Base-by-base conservation (phyloP, 2,329 filamentous ascomycete genomes). In the Exophiala bonariae region DNA sequence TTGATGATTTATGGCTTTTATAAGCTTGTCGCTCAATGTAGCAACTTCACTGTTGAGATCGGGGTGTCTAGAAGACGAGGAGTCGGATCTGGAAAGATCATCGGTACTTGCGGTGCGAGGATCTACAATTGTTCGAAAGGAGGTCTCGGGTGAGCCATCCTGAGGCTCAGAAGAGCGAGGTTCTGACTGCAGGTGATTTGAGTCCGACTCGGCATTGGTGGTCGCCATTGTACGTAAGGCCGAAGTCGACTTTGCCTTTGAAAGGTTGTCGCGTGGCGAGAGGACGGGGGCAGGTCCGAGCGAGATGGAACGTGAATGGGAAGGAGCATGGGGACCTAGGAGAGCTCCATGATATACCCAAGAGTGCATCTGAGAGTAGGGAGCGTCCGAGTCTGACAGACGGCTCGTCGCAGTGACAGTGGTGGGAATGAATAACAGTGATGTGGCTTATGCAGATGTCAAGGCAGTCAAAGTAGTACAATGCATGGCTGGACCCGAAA, bases 1-100 rank as follows among this genome's bases (percentile, higher is more conserved):
- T 68, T 96, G 91, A 67, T 95, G 87, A 65, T 99, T 99, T 70
- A 99, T 96, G 35, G 93, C 92, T 63, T 93, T 92, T 60, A 99
- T 92, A 54, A 99, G 82, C 68, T 99, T 99, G 39, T 90, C 92
- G 70, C 90, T 97, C 23, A 99, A 76, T 5, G 88, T 83, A 6
- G 92, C 88, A 20, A 99, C 89, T 69, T 97, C 93, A 56, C 77
- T 76, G 63, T 79, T 84, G 34, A 85, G 63, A 59, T 85, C 82
- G 16, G 79, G 80, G 58, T 83, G 78, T 54, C 69, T 70, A 5
- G 67, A 63, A 20, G 61, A 50, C 6, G 65, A 61, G 26, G 62
- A 56, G 5, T 63, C 61, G 19, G 67, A 66, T 42, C 64, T 57
- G 38, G 66, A 66, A 23, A 67, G 57, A 52, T 72, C 67, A 19